Conservation (phyloP, 1,284 basidiomycete genomes). For the Pseudomicrostroma phylloplanum region DNA sequence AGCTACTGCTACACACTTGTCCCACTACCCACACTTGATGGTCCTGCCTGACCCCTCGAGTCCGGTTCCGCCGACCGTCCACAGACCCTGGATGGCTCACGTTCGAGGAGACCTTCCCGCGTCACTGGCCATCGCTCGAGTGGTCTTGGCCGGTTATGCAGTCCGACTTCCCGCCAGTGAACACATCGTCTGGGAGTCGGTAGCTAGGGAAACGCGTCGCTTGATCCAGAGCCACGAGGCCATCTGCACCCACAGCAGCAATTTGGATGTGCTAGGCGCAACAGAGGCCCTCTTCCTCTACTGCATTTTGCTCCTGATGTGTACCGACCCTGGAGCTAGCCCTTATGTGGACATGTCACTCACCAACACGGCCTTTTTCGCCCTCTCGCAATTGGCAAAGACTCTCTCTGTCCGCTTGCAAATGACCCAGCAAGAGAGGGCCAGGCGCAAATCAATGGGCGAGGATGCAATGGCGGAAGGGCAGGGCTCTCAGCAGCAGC, state of each 20-base stretch:
- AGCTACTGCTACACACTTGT: conserved; percentile 39
- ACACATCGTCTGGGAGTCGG: conserved; percentile 28
- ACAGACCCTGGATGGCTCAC: conserved; percentile 41
- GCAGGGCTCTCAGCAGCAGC: conserved; percentile 27
- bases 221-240: conserved; percentile 12
- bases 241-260: conserved; percentile 14
- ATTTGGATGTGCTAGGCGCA: conserved; percentile 25
- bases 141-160: conserved; percentile 35
- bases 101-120: conserved; percentile 24
- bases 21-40: conserved; percentile 39
- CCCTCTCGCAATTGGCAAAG: conserved; percentile 26
- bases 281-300: conserved; percentile 41
- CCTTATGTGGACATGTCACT: conserved; percentile 26
- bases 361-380: conserved; percentile 24
- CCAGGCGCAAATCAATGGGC: background rate
- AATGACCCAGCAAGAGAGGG: conserved; percentile 5
- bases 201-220: conserved; percentile 24
- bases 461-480: background rate
- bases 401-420: conserved; percentile 15
- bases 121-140: conserved; percentile 33
- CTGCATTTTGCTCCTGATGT: conserved; percentile 33
- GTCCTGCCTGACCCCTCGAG: conserved; percentile 39
- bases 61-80: conserved; percentile 39
- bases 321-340: conserved; percentile 27
- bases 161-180: conserved; percentile 37